Evolutionary conservation across 768 basidiomycete genomes (phyloP), one percentile per base, ranked within the genome.

Genomic region (Postia placenta): DNA sequence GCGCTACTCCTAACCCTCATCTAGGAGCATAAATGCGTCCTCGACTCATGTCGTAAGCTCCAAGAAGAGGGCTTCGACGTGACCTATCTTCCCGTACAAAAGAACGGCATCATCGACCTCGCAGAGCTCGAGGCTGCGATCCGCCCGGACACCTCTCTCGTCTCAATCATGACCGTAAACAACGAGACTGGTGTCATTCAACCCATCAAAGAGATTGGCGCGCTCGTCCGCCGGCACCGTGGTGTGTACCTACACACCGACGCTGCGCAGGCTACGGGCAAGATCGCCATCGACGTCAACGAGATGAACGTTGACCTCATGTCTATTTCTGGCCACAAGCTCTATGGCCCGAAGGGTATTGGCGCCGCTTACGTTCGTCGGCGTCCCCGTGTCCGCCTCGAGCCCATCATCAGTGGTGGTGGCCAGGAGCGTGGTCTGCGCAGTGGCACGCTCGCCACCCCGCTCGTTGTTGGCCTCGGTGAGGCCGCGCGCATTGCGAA

Each of bases 181-280:
- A 99, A 99, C 68, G 96, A 99, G 70, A 98, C 93, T 3, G 96
- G 96, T 20, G 94, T 97, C 55, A 96, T 99, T 48, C 96, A 98
- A 63, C 96, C 96, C 2, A 75, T 98, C 54, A 87, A 90, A 63
- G 92, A 97, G 64, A 99, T 99, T 48, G 95, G 95, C 25, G 79
- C 81, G 2, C 76, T 95, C 28, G 64, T 87, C 26, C 85, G 85
- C 62, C 87, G 90, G 67, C 85, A 95, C 63, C 85, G 88, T 51
- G 92, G 92, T 12, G 78, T 95, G 15, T 87, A 91, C 67, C 85
- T 99, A 75, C 96, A 99, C 69, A 94, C 96, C 17, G 96, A 99
- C 65, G 95, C 91, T 23, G 96, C 96, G 0, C 96, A 99, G 65
- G 95, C 93, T 3, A 81, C 82, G 24, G 92, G 92, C 30, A 95